These are phyloP conservation scores for Termitomyces sp. DNA, from an alignment of 1,284 basidiomycete species.

Conservation along the genomic window DNA sequence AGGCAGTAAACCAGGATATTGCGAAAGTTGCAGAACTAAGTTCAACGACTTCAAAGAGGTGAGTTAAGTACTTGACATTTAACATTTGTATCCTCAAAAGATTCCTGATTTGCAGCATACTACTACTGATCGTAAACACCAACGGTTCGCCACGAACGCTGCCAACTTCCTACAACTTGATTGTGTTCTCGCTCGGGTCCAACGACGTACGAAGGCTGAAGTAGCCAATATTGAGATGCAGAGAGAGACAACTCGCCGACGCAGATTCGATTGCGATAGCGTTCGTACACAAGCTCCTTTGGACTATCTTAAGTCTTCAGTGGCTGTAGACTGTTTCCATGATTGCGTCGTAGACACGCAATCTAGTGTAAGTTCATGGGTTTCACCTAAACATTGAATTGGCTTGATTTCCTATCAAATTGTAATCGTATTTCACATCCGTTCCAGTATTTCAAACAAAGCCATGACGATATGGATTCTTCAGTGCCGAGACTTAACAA, in stretches of 20 bases:
- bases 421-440: constrained; percentile 2
- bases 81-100: constrained; percentile 2
- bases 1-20: constrained; percentile 92
- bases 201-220: constrained; percentile 55
- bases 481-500: background rate
- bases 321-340: background rate
- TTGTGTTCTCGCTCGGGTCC: constrained; percentile 68
- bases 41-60: constrained; percentile 89
- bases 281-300: background rate
- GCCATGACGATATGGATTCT: background rate
- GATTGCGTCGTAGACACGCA: background rate
- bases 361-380: background rate
- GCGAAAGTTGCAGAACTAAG: constrained; percentile 92
- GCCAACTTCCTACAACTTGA: constrained; percentile 85
- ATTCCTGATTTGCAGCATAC: constrained; percentile 62
- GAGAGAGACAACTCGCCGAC: constrained; percentile 12
- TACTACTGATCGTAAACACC: constrained; percentile 65
- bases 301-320: background rate
- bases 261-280: constrained; percentile 9
- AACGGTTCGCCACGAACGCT: constrained; percentile 80
- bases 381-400: background rate
- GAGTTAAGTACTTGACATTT: constrained; percentile 24
- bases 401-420: background rate
- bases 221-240: constrained; percentile 26
- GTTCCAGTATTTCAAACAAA: background rate